Evolutionary conservation across 163 green algal genomes (phyloP).

Genomic region (Coccomyxa subellipsoidea): DNA sequence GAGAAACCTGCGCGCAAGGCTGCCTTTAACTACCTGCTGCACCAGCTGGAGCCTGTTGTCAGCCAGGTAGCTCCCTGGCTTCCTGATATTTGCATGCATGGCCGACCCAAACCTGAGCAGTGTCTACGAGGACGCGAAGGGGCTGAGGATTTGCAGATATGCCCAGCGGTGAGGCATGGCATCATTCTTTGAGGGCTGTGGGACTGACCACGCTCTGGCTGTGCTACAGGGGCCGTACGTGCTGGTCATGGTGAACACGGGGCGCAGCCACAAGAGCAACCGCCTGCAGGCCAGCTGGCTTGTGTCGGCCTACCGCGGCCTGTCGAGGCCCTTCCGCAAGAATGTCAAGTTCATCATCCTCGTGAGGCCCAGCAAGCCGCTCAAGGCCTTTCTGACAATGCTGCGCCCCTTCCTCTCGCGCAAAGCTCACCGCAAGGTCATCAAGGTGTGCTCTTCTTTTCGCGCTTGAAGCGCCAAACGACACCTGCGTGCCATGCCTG

Average conservation of each 20-base stretch:
- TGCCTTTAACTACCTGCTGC: slow-evolving; percentile 29
- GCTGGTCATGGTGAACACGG: slow-evolving; percentile 57
- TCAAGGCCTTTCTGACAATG: slow-evolving; percentile 53
- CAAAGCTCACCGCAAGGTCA: slow-evolving; percentile 75
- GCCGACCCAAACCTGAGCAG: too few relatives aligned
- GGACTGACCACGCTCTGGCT: not conserved
- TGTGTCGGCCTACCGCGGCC: slow-evolving; percentile 62
- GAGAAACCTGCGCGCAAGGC: not conserved
- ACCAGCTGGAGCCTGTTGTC: slow-evolving; percentile 62
- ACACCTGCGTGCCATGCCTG: not conserved
- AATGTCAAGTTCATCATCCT: slow-evolving; percentile 80
- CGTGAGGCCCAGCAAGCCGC: slow-evolving; percentile 57
- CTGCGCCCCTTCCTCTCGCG: slow-evolving; percentile 67
- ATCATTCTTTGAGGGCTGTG: not conserved
- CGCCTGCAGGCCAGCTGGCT: slow-evolving; percentile 67
- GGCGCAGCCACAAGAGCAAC: slow-evolving; percentile 26
- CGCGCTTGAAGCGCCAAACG: not conserved
- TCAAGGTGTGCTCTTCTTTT: slow-evolving; percentile 39
- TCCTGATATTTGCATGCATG: too few relatives aligned
- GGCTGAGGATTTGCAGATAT: too few relatives aligned
- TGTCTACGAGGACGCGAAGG: too few relatives aligned
- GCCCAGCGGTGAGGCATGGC: not conserved
- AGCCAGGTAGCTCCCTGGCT: slow-evolving; percentile 36
- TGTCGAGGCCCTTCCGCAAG: slow-evolving; percentile 75
- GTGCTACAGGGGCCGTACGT: slow-evolving; percentile 63